Evolutionary conservation across 2,329 filamentous ascomycete genomes (phyloP), one percentile per base, ranked within the genome.

Genomic region (Aspergillus thermomutatus): DNA sequence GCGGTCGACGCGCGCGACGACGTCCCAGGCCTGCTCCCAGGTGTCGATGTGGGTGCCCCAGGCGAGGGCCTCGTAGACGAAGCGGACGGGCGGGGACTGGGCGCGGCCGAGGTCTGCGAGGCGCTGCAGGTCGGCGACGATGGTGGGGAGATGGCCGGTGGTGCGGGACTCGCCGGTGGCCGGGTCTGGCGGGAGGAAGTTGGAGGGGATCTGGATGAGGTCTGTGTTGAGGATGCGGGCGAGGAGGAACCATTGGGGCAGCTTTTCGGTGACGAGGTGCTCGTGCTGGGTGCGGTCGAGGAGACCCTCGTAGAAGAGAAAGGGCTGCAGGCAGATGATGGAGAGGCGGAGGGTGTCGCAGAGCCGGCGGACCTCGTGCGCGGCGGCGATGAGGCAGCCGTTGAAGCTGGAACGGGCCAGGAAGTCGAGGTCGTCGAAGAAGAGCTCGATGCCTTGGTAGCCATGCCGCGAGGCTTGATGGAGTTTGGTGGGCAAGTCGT

Each of bases 261-360:
- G 80, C 43, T 72, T 72, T 63, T 91, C 83, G 19, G 83, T 77
- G 28, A 92, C 73, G 3, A 85, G 79, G 26, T 77, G 72, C 1
- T 74, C 72, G 65, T 89, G 87, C 57, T 82, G 78, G 17, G 72
- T 64, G 9, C 87, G 79, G 71, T 91, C 85, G 5, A 86, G 58
- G 0, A 92, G 79, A 1, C 90, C 90, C 63, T 92, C 90, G 73
- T 89, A 92, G 74, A 91, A 84, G 76, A 84, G 83, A 69, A 93
- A 92, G 0, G 90, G 90, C 67, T 91, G 89, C 0, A 92, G 80
- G 59, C 85, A 87, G 62, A 77, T 65, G 49, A 77, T 72, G 28
- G 62, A 62, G 49, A 78, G 59, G 26, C 61, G 49, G 26, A 71
- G 60, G 2, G 64, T 50, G 37, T 63, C 56, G 58, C 72, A 76